These are phyloP conservation scores for Arabis hirsuta DNA, from an alignment of 345 rosid genomes.

Conservation along the genomic window DNA sequence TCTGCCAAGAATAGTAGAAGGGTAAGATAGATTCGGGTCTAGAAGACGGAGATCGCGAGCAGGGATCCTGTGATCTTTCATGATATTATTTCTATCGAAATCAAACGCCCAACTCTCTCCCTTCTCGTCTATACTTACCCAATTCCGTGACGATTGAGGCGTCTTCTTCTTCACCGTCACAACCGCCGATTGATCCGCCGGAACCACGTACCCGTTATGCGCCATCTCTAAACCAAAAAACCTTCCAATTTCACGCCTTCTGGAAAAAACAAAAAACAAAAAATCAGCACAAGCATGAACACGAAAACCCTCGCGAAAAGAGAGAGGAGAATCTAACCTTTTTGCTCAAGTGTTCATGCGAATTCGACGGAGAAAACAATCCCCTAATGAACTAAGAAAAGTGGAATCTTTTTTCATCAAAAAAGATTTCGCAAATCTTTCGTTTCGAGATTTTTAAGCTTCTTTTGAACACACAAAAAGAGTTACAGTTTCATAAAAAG, in stretches of 20 bases:
- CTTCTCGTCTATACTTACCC: constrained; percentile 60
- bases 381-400: constrained; percentile 15
- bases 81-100: constrained; percentile 81
- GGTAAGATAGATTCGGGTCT: constrained; percentile 90
- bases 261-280: not conserved
- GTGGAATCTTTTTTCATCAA: constrained; percentile 38
- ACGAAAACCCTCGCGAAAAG: not conserved
- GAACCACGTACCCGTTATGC: constrained; percentile 65
- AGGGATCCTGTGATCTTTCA: constrained; percentile 96
- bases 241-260: constrained; percentile 32
- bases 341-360: constrained; percentile 39
- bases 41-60: constrained; percentile 97
- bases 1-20: constrained; percentile 98
- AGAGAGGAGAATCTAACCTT: not conserved
- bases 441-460: constrained; percentile 14
- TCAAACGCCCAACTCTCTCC: constrained; percentile 64
- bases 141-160: constrained; percentile 64
- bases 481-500: constrained; percentile 21
- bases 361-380: constrained; percentile 32
- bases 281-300: constrained; percentile 2
- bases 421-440: constrained; percentile 30
- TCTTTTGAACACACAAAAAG: no score
- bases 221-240: constrained; percentile 51
- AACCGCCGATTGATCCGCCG: constrained; percentile 63
- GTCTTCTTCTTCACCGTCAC: constrained; percentile 82